Percentiles rank a stretch among this genome's conserved stretches.
These are phyloP conservation scores for Samsoniella hepiali DNA, from an alignment of 2,329 filamentous ascomycete species.

Conservation along the genomic window DNA sequence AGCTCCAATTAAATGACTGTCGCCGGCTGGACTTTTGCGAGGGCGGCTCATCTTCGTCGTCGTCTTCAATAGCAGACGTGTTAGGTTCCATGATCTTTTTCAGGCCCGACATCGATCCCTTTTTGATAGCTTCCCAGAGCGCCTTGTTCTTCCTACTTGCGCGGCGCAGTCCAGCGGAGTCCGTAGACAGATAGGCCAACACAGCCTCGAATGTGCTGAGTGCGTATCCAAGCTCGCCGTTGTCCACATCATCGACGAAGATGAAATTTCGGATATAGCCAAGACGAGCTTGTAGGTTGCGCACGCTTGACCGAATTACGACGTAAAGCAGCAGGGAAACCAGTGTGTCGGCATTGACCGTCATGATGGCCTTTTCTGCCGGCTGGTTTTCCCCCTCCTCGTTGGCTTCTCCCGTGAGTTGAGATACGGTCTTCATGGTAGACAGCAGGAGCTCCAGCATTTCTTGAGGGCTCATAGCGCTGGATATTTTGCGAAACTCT, in stretches of 20 bases:
- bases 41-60: slow-evolving; percentile 41
- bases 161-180: slow-evolving; percentile 76
- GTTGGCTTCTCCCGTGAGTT: slow-evolving; percentile 49
- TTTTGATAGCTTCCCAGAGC: slow-evolving; percentile 80
- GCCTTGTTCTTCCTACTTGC: slow-evolving; percentile 83
- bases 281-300: slow-evolving; percentile 81
- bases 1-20: slow-evolving; percentile 47
- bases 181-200: slow-evolving; percentile 77
- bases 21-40: slow-evolving; percentile 38
- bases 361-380: slow-evolving; percentile 55
- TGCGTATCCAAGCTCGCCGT: slow-evolving; percentile 92
- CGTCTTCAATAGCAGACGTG: slow-evolving; percentile 45
- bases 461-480: slow-evolving; percentile 76
- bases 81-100: slow-evolving; percentile 76
- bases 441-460: slow-evolving; percentile 80
- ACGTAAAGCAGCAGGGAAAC: slow-evolving; percentile 90
- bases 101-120: slow-evolving; percentile 73
- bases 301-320: slow-evolving; percentile 84
- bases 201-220: slow-evolving; percentile 95
- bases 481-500: slow-evolving; percentile 81
- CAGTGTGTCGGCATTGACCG: slow-evolving; percentile 80
- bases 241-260: slow-evolving; percentile 96
- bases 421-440: slow-evolving; percentile 80
- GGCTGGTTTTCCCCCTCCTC: slow-evolving; percentile 33
- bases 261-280: slow-evolving; percentile 97